A percentile compares a stretch with the other conserved stretches of the same genome.
Conservation (phyloP, 139 green algal species). For the Yamagishiella unicocca region DNA sequence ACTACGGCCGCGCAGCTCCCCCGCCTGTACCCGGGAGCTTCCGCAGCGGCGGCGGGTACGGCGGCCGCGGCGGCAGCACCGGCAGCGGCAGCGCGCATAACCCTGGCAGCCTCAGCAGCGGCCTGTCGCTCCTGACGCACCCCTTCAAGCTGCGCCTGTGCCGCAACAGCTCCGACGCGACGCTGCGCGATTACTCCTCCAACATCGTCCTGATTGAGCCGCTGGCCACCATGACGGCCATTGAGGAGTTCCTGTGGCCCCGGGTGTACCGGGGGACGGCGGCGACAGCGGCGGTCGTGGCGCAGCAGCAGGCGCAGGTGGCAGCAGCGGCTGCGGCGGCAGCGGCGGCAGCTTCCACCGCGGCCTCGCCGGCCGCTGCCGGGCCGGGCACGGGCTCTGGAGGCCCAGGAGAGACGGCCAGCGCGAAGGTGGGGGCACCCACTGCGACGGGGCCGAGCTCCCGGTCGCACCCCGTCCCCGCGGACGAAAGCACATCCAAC, state of each 20-base stretch:
- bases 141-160: conserved; percentile 94
- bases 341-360: background rate
- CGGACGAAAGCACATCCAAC: background rate
- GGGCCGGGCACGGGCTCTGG: background rate
- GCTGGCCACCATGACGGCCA: conserved; percentile 90
- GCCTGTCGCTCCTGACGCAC: conserved; percentile 85
- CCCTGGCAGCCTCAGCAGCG: conserved; percentile 68
- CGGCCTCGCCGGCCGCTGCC: background rate
- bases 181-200: conserved; percentile 86
- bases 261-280: conserved; percentile 71
- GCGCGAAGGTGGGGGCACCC: too few species aligned
- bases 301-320: background rate
- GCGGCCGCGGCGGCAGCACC: conserved; percentile 26
- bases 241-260: conserved; percentile 97
- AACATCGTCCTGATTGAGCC: conserved; percentile 98
- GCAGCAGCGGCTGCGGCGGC: conserved; percentile 16
- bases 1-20: conserved; percentile 40
- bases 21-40: background rate
- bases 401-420: too few species aligned
- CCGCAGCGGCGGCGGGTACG: conserved; percentile 4
- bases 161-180: conserved; percentile 48
- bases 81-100: conserved; percentile 42
- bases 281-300: conserved; percentile 14
- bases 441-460: background rate
- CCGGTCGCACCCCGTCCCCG: conserved; percentile 21